Base-by-base conservation (phyloP, 192 early-diverging fungal species). In the Obelidium mucronatum region DNA sequence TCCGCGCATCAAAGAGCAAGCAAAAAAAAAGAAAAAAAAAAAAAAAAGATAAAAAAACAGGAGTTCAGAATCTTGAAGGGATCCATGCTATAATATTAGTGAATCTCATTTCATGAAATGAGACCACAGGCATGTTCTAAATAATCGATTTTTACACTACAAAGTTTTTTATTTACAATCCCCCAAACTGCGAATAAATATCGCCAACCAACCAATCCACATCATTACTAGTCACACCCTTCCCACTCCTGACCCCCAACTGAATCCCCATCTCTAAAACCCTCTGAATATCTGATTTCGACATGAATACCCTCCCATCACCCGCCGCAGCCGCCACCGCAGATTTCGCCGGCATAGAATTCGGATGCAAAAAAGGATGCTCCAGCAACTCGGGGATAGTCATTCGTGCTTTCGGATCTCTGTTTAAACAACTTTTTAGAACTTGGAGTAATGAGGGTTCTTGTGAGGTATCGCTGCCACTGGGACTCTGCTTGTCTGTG, bases 361-460 rank as follows among this genome's bases (percentile, higher is more conserved):
- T 15, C 36, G 72, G 40, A 39, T 71, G 51, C 30, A 93, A 68
- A 53, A 93, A 86, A 15, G 88, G 88, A 73, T 93, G 90, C 2
- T 13, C 72, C 15, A 74, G 40, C 28, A 74, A 51, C 36, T 74
- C 28, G 24, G 72, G 72, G 30, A 74, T 74, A 28, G 72, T 74
- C 72, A 74, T 74, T 40, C 72, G 34, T 48, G 34, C 28, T 40
- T 86, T 89, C 0, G 90, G 89, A 51, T 94, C 84, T 24, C 91
- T 63, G 67, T 90, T 79, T 40, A 97, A 77, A 80, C 95, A 97
- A 24, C 81, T 68, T 63, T 86, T 80, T 85, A 97, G 87, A 31
- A 91, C 87, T 11, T 82, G 82, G 58, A 92, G 62, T 15, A 84
- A 28, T 17, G 56, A 15, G 30, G 59, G 36, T 62, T 90, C 65